Conservation (phyloP, 2,329 filamentous ascomycete genomes). For the Clonostachys byssicola region DNA sequence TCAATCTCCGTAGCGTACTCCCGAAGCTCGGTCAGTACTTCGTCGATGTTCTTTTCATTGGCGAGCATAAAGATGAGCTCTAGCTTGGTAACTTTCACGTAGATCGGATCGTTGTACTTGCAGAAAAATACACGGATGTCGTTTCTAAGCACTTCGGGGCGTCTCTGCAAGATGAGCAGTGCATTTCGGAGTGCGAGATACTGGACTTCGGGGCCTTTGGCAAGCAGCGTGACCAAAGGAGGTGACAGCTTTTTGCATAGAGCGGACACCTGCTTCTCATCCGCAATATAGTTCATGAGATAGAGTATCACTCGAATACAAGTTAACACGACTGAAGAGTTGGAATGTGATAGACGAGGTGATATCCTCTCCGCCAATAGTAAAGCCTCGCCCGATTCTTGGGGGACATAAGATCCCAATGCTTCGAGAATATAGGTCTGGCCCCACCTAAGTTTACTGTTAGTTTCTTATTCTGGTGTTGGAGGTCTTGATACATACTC, state of each 20-base stretch:
- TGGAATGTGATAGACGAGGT: constrained; percentile 93
- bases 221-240: constrained; percentile 87
- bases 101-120: constrained; percentile 99
- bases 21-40: constrained; percentile 87
- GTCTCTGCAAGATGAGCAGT: constrained; percentile 84
- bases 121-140: constrained; percentile 99
- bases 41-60: constrained; percentile 89
- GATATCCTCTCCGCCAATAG: constrained; percentile 90
- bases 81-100: constrained; percentile 98
- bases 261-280: constrained; percentile 81
- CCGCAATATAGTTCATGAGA: constrained; percentile 96
- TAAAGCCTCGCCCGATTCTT: constrained; percentile 82
- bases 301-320: constrained; percentile 96
- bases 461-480: neutral
- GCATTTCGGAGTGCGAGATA: constrained; percentile 94
- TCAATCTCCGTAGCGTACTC: constrained; percentile 99
- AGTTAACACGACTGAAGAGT: constrained; percentile 92
- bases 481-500: constrained; percentile 59
- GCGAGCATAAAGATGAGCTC: constrained; percentile 99
- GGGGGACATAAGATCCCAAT: constrained; percentile 94
- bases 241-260: constrained; percentile 92
- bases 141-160: constrained; percentile 89
- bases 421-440: constrained; percentile 98
- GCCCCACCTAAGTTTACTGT: constrained; percentile 66
- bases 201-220: constrained; percentile 97